phyloP scores from a whole-genome alignment of 1,284 basidiomycete species.

The Boletellus sp. region DNA sequence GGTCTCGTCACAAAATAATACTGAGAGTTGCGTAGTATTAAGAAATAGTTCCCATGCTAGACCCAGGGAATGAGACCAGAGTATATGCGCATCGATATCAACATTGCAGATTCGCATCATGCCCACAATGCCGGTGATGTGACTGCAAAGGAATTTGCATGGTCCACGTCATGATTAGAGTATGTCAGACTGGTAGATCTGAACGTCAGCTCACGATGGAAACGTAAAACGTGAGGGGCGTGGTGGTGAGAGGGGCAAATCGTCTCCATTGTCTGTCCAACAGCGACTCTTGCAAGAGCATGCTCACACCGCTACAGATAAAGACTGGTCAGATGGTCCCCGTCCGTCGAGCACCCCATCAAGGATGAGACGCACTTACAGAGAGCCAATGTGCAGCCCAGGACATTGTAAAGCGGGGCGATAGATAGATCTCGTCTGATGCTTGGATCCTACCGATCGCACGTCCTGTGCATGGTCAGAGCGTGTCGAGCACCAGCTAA shows the following conservation, averaged over 20 bases:
- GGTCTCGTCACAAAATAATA: slow-evolving; percentile 67
- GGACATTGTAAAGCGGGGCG: slow-evolving; percentile 74
- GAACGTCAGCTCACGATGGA: slow-evolving; percentile 52
- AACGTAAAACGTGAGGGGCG: slow-evolving; percentile 73
- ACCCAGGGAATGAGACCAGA: neutral
- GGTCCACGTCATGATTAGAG: slow-evolving; percentile 27
- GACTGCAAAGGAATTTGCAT: slow-evolving; percentile 65
- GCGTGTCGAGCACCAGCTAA: slow-evolving; percentile 34
- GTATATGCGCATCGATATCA: neutral
- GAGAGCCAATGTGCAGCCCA: slow-evolving; percentile 63
- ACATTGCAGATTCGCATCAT: slow-evolving; percentile 43
- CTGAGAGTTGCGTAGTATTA: slow-evolving; percentile 72
- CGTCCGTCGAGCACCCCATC: too few species aligned
- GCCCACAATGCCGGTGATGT: slow-evolving; percentile 53
- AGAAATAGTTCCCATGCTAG: slow-evolving; percentile 66
- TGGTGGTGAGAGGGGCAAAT: slow-evolving; percentile 60
- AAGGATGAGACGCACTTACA: slow-evolving; percentile 41
- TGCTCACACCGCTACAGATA: slow-evolving; percentile 51
- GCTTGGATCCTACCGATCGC: slow-evolving; percentile 44
- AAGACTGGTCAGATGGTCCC: slow-evolving; percentile 44
- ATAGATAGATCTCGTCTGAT: slow-evolving; percentile 61
- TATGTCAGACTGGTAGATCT: neutral
- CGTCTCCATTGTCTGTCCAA: slow-evolving; percentile 63
- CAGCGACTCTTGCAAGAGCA: slow-evolving; percentile 62
- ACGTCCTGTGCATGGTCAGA: slow-evolving; percentile 34